A percentile compares a stretch with the other conserved stretches of the same genome.
Evolutionary conservation across 192 early-diverging fungal genomes (phyloP).

Genomic region (Coemansia sp.): DNA sequence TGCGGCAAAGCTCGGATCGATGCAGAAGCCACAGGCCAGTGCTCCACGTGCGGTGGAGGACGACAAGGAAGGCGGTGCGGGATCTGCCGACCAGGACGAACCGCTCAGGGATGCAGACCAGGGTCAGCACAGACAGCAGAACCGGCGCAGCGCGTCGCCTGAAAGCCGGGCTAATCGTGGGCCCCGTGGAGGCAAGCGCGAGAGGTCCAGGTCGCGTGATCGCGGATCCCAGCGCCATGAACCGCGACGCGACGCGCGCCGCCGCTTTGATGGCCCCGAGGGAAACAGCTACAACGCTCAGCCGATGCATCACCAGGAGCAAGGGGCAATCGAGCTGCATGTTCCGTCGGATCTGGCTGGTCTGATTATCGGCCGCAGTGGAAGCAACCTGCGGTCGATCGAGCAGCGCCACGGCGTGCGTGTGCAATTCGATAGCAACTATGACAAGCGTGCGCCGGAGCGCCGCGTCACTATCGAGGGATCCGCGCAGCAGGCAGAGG

Average conservation of each 20-base stretch:
- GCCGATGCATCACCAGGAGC: background rate
- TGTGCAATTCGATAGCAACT: slow-evolving; percentile 67
- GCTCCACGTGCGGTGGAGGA: no score
- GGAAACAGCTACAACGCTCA: background rate
- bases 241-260: slow-evolving; percentile 14
- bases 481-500: slow-evolving; percentile 10
- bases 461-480: slow-evolving; percentile 48
- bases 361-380: slow-evolving; percentile 76
- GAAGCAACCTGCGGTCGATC: slow-evolving; percentile 77
- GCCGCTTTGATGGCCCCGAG: slow-evolving; percentile 18
- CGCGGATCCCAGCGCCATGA: slow-evolving; percentile 2
- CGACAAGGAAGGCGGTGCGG: background rate
- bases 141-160: slow-evolving; percentile 48
- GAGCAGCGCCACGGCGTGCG: slow-evolving; percentile 69
- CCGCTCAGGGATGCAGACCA: background rate
- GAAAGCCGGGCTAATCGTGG: slow-evolving; percentile 2
- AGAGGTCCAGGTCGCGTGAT: slow-evolving; percentile 13
- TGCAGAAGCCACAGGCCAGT: slow-evolving; percentile 28
- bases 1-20: slow-evolving; percentile 64
- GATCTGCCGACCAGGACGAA: background rate
- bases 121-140: slow-evolving; percentile 3
- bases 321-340: slow-evolving; percentile 48
- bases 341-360: slow-evolving; percentile 72
- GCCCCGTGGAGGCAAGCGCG: slow-evolving; percentile 27
- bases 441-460: slow-evolving; percentile 29